Evolutionary conservation across 768 basidiomycete genomes (phyloP).

Genomic region (Hirschioporus abietinus): DNA sequence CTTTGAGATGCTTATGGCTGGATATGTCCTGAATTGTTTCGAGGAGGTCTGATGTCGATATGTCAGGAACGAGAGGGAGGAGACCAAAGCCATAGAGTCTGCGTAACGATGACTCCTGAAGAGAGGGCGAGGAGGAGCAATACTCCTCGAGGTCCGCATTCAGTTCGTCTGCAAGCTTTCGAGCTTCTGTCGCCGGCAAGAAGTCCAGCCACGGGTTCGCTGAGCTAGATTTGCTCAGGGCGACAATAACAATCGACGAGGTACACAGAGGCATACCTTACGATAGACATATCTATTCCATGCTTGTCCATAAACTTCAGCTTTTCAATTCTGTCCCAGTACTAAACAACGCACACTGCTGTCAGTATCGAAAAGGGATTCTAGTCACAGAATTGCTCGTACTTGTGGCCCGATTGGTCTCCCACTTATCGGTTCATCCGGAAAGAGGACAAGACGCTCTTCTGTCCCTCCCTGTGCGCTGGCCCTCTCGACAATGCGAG

Average conservation of each 20-base stretch:
- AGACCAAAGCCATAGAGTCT: slow-evolving; percentile 82
- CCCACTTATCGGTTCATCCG: slow-evolving; percentile 75
- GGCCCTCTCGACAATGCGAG: slow-evolving; percentile 54
- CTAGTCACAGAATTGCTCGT: slow-evolving; percentile 5
- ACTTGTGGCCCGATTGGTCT: slow-evolving; percentile 77
- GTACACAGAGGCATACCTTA: slow-evolving; percentile 43
- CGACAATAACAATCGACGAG: slow-evolving; percentile 1
- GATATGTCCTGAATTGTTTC: slow-evolving; percentile 64
- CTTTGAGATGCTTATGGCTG: slow-evolving; percentile 58
- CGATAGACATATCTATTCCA: slow-evolving; percentile 72
- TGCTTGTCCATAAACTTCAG: slow-evolving; percentile 82
- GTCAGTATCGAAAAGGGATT: not conserved
- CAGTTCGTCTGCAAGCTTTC: slow-evolving; percentile 58
- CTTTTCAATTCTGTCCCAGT: slow-evolving; percentile 77
- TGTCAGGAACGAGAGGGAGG: slow-evolving; percentile 71
- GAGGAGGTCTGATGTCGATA: slow-evolving; percentile 50
- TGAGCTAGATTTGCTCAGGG: slow-evolving; percentile 40
- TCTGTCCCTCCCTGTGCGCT: slow-evolving; percentile 43
- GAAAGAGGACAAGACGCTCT: slow-evolving; percentile 71
- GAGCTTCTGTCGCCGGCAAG: slow-evolving; percentile 62
- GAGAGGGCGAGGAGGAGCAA: slow-evolving; percentile 58
- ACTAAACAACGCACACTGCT: slow-evolving; percentile 29
- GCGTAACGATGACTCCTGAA: slow-evolving; percentile 34
- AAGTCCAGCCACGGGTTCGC: slow-evolving; percentile 95
- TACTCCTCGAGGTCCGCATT: slow-evolving; percentile 77